Evolutionary conservation across 2,329 filamentous ascomycete species (phyloP).

Genomic region (Apiospora hydei): DNA sequence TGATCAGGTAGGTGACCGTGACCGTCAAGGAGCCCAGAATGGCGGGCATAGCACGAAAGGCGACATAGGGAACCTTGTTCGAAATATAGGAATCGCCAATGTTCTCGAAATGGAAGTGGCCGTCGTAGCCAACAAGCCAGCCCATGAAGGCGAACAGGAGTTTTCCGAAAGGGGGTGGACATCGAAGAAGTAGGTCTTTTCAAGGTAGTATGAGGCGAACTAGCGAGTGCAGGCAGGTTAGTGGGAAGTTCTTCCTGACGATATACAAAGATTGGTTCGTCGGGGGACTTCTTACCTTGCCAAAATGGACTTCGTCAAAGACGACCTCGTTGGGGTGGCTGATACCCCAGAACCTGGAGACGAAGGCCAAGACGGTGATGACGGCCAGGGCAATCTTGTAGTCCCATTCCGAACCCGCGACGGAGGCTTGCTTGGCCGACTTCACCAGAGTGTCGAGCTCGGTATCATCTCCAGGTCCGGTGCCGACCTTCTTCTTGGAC

Average conservation of each 20-base stretch:
- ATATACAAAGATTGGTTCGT: neutral
- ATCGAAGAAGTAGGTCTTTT: conserved; percentile 99
- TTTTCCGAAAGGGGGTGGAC: conserved; percentile 99
- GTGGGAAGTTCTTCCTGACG: neutral
- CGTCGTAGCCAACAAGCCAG: conserved; percentile 97
- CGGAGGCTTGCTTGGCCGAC: conserved; percentile 46
- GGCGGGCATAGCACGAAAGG: conserved; percentile 92
- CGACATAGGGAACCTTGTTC: conserved; percentile 97
- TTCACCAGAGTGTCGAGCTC: conserved; percentile 61
- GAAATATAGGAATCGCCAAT: conserved; percentile 98
- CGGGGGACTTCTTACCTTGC: conserved; percentile 74
- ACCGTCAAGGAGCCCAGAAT: conserved; percentile 92
- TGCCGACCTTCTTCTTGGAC: conserved; percentile 56
- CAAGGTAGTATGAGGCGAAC: conserved; percentile 84
- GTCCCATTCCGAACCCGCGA: conserved; percentile 72
- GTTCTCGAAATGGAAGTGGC: conserved; percentile 97
- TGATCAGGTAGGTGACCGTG: conserved; percentile 92
- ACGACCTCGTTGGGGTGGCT: conserved; percentile 95
- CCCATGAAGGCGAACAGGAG: conserved; percentile 96
- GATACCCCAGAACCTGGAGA: conserved; percentile 96
- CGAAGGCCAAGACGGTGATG: conserved; percentile 84
- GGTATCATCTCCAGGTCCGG: conserved; percentile 44
- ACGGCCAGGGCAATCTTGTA: conserved; percentile 81
- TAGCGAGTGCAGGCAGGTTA: conserved; percentile 42
- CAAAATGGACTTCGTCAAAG: conserved; percentile 99